Base-by-base conservation (phyloP, 192 early-diverging fungal genomes). In the Backusella psychrophila region DNA sequence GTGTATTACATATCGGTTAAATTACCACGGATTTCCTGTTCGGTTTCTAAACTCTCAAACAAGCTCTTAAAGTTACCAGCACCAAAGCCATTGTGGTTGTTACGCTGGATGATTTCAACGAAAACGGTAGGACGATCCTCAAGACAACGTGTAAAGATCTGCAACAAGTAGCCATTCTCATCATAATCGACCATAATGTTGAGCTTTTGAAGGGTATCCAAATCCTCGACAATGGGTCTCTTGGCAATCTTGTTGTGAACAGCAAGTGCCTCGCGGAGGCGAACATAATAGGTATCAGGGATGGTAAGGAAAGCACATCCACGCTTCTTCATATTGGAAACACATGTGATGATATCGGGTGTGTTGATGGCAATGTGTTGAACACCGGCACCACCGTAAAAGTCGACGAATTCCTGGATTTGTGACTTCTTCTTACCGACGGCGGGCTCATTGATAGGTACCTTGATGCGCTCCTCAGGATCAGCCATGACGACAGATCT, bases 391-490 rank as follows among this genome's bases (percentile, higher is more conserved):
- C 93, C 90, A 75, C 88, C 93, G 63, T 94, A 93, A 85, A 91
- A 96, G 52, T 94, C 93, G 69, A 94, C 92, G 82, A 90, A 96
- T 81, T 96, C 95, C 77, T 98, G 93, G 74, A 98, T 97, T 89
- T 99, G 96, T 35, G 94, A 95, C 85, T 97, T 98, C 85, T 94
- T 95, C 81, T 92, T 90, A 7, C 97, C 97, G 70, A 83, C 66
- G 11, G 97, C 97, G 4, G 97, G 97, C 87, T 99, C 97, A 81
- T 98, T 98, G 85, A 99, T 94, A 66, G 96, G 96, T 89, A 98
- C 95, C 86, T 98, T 98, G 86, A 99, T 90, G 65, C 83, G 88
- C 73, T 98, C 96, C 78, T 91, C 89, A 72, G 91, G 93, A 77
- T 96, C 94, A 41, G 95, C 91, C 96, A 99, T 97, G 84, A 97